These are phyloP conservation scores for Colletotrichum kahawae DNA, from an alignment of 2,329 filamentous ascomycete genomes.

Conservation along the genomic window DNA sequence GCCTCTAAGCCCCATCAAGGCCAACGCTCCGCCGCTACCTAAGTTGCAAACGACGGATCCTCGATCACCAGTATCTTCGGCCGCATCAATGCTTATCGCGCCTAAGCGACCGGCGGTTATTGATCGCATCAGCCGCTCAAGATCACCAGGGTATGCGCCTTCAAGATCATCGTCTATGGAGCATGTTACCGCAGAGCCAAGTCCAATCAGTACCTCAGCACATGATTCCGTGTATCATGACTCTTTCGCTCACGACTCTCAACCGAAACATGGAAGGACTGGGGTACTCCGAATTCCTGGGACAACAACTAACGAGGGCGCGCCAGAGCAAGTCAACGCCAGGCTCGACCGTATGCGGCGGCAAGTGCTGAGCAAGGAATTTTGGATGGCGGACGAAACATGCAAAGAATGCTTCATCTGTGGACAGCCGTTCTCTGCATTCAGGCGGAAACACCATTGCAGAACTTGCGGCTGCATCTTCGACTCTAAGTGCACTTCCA, in stretches of 20 bases:
- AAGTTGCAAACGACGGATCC: slow-evolving; percentile 36
- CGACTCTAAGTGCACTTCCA: slow-evolving; percentile 91
- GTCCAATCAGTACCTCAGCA: slow-evolving; percentile 61
- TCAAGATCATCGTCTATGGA: slow-evolving; percentile 67
- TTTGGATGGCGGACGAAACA: slow-evolving; percentile 99
- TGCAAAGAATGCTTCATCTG: slow-evolving; percentile 97
- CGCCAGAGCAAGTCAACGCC: slow-evolving; percentile 63
- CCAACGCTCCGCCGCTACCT: slow-evolving; percentile 33
- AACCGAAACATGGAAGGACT: slow-evolving; percentile 49
- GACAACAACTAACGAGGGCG: slow-evolving; percentile 60
- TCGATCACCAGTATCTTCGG: slow-evolving; percentile 37
- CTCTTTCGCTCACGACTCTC: slow-evolving; percentile 55
- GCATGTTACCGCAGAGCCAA: slow-evolving; percentile 60
- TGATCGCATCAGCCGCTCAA: slow-evolving; percentile 57
- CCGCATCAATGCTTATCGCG: slow-evolving; percentile 42
- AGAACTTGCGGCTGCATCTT: slow-evolving; percentile 98
- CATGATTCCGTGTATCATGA: slow-evolving; percentile 64
- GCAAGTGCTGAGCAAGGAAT: slow-evolving; percentile 90
- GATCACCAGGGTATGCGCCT: slow-evolving; percentile 44
- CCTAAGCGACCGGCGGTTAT: slow-evolving; percentile 56
- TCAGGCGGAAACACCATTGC: slow-evolving; percentile 95
- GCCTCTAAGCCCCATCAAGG: slow-evolving; percentile 48
- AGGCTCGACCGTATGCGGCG: slow-evolving; percentile 77
- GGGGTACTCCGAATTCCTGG: slow-evolving; percentile 59
- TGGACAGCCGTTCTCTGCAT: slow-evolving; percentile 88